Evolutionary conservation across 2,329 filamentous ascomycete genomes (phyloP), one percentile per base, ranked within the genome.

Genomic region (Colletotrichum nymphaeae): DNA sequence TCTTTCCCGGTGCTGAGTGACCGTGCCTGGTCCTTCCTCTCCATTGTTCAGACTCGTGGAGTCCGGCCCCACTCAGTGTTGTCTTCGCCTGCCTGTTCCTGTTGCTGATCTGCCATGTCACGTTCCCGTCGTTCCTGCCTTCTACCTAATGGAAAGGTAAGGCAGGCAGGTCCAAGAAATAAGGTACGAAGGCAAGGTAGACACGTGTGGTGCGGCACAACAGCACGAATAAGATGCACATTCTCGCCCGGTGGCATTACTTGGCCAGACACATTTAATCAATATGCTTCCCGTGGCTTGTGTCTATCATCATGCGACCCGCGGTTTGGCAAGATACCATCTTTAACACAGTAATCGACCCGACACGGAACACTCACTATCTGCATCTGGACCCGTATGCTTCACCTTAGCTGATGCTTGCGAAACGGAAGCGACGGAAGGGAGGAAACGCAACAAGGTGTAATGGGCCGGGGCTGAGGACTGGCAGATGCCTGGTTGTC

Each of bases 391-490:
- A 16, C 14, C 37, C 16, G 37, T 42, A 19, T 49, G 8, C 16
- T 7, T 49, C 19, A 49, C 7, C 19, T 49, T 22, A 5, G 19
- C 42, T 49, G 42, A 8, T 49, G 42, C 19, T n/a, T 49, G 42
- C 62, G 52, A 66, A 70, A 70, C 67, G 67, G 63, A 67, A 70
- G 62, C 37, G 8, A 53, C 68, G 62, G 68, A 70, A 49, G 19
- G 8, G 19, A 60, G 55, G 11, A 24, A 32, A 55, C 37, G 30
- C 52, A 66, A 42, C 22, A 67, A 67, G 63, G 42, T 70, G 55
- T 26, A 26, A 28, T 60, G 37, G 55, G 42, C 42, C 46, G 60
- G 67, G 26, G 14, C 11, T 49, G 26, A 46, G 57, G 52, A 56
- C 60, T 58, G 52, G 52, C 60, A 65, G 37, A 37, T 57, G 35